phyloP scores from a whole-genome alignment of 2,329 filamentous ascomycete species.

The Diaporthe sp. region DNA sequence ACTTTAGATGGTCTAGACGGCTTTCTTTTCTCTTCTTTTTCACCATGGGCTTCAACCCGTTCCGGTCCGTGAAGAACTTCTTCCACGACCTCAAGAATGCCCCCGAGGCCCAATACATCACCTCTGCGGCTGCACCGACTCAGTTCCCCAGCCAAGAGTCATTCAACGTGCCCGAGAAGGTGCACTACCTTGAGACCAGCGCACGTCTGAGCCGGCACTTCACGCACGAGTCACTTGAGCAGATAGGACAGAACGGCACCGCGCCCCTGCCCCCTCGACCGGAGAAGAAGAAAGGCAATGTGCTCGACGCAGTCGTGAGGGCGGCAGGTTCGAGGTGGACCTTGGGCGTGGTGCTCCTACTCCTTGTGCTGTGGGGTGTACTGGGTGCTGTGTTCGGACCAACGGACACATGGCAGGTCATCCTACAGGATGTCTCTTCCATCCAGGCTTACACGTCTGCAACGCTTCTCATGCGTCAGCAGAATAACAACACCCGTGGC shows the following conservation, averaged over 20 bases:
- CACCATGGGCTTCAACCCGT: conserved; percentile 33
- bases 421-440: conserved; percentile 52
- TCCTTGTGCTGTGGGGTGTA: conserved; percentile 50
- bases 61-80: conserved; percentile 38
- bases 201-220: conserved; percentile 39
- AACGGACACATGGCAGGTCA: conserved; percentile 53
- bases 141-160: conserved; percentile 40
- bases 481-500: conserved; percentile 50
- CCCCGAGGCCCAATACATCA: conserved; percentile 42
- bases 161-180: conserved; percentile 30
- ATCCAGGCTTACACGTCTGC: conserved; percentile 55
- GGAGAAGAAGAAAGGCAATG: conserved; percentile 32
- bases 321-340: conserved; percentile 43
- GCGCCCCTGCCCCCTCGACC: background rate
- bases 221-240: conserved; percentile 33
- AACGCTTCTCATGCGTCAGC: conserved; percentile 55
- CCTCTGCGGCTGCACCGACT: conserved; percentile 39
- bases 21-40: background rate
- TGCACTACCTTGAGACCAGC: conserved; percentile 39
- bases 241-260: background rate
- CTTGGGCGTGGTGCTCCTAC: conserved; percentile 49
- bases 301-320: conserved; percentile 42
- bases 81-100: conserved; percentile 41
- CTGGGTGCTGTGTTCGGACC: conserved; percentile 49
- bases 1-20: conserved; percentile 9